Conservation (phyloP, 2,329 filamentous ascomycete genomes). For the Claviceps arundinis region DNA sequence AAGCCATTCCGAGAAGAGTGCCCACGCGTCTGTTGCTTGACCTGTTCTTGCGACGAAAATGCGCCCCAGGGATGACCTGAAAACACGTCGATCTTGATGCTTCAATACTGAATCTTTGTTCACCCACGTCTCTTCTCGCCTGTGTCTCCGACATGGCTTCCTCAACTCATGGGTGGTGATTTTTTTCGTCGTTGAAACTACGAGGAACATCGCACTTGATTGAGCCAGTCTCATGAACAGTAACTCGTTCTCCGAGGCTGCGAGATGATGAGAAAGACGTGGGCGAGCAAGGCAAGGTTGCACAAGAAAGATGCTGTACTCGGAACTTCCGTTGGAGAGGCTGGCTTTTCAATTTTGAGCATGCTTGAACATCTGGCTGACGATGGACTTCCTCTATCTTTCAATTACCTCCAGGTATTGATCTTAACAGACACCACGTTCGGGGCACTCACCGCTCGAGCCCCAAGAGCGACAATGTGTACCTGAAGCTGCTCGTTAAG, state of each 20-base stretch:
- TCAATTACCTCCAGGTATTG: constrained; percentile 43
- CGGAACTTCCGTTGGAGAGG: constrained; percentile 3
- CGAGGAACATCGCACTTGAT: constrained; percentile 4
- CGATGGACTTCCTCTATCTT: constrained; percentile 29
- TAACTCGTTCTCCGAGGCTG: neutral
- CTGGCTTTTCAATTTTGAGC: constrained; percentile 33
- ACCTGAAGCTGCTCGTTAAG: constrained; percentile 95
- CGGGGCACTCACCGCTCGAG: constrained; percentile 74
- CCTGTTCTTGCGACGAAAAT: constrained; percentile 7
- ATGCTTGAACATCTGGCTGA: constrained; percentile 53
- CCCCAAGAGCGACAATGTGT: constrained; percentile 96
- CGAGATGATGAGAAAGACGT: neutral
- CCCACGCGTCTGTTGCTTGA: constrained; percentile 2
- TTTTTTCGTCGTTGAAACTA: constrained; percentile 6
- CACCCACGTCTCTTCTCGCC: neutral
- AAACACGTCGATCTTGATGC: neutral
- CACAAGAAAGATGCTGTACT: neutral
- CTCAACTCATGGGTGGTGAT: constrained; percentile 5
- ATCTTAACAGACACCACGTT: constrained; percentile 58
- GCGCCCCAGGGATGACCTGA: constrained; percentile 4
- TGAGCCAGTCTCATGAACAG: neutral
- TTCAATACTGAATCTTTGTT: neutral
- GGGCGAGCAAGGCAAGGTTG: neutral
- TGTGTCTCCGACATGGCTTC: neutral
- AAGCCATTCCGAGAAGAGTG: constrained; percentile 10